Conservation (phyloP, 352 stramenopile genomes). For the Pythium monospermum region DNA sequence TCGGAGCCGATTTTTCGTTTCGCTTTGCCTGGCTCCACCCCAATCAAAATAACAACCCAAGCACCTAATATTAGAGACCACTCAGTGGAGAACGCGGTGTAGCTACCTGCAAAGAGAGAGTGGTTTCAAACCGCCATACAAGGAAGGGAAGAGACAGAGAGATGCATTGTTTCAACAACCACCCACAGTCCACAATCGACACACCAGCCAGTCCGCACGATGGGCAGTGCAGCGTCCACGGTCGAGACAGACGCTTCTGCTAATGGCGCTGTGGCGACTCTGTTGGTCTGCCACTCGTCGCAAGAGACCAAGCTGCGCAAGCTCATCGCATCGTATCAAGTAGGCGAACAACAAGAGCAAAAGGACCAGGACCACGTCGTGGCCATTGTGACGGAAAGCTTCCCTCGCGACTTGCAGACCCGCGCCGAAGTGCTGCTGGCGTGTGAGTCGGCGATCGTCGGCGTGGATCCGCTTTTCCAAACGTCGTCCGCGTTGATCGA, state of each 20-base stretch:
- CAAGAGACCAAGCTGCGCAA: constrained; percentile 14
- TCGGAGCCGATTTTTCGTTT: constrained; percentile 18
- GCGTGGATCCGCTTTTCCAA: constrained; percentile 36
- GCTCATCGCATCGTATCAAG: constrained; percentile 1
- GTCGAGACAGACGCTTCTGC: not conserved
- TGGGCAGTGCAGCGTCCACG: constrained; percentile 29
- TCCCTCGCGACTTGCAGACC: constrained; percentile 28
- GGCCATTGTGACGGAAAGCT: constrained; percentile 36
- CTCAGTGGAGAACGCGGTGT: too few species aligned
- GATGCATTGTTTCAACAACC: too few species aligned
- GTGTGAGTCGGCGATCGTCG: constrained; percentile 31
- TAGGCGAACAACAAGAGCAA: not conserved
- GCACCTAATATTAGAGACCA: too few species aligned
- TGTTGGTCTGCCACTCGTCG: constrained; percentile 27
- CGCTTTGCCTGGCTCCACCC: constrained; percentile 16
- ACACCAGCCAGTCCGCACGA: not conserved
- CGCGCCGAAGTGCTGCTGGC: constrained; percentile 24
- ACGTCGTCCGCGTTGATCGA: constrained; percentile 27
- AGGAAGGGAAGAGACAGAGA: too few species aligned
- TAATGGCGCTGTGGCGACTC: not conserved
- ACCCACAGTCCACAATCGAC: not conserved
- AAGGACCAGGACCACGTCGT: constrained; percentile 19
- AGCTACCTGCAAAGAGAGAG: too few species aligned
- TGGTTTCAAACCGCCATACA: not conserved
- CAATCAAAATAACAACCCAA: not conserved